Evolutionary conservation across 2,329 filamentous ascomycete species (phyloP), one percentile per base, ranked within the genome.

Genomic region (Fusarium sp.): DNA sequence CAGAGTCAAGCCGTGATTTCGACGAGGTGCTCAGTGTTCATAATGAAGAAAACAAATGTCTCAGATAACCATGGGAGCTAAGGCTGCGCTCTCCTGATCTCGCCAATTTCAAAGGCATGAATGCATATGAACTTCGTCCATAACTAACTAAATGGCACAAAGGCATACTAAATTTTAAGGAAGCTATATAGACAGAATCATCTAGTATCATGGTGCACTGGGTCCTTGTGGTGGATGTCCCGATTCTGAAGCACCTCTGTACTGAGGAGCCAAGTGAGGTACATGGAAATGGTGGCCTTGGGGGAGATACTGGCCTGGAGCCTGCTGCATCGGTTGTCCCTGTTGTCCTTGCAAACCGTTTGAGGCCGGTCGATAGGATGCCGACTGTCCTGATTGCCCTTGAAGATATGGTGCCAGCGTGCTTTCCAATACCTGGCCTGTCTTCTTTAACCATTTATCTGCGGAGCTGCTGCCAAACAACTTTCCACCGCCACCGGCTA

Each of bases 371-470:
- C 64, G 68, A 51, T 74, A 60, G n/a, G 62, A 44, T 33, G 58
- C 58, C 14, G 57, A 35, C 24, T 74, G 70, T 18, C 62, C 58
- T 16, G 57, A 33, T 26, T 73, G 70, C 28, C 61, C 71, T 54
- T 81, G 79, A 50, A 79, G 57, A 44, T 80, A 78, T 7, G 79
- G 74, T 28, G 78, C 80, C 48, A 81, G 67, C 38, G 75, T 80
- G 51, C 73, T 81, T 68, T 82, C 81, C 28, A 83, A 68, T 18
- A 77, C 78, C 50, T 81, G 77, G 30, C 78, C 79, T 31, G 81
- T 82, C 74, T 80, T 83, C 56, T 78, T 79, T 18, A 82, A 55
- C 78, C 80, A 82, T 60, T 79, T 81, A 63, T 79, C 77, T 4
- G 80, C 81, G 24, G 80, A 80, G 38, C 76, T 77, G 64, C 78